Evolutionary conservation across 768 basidiomycete species (phyloP), one percentile per base, ranked within the genome.

Genomic region (Kwoniella dendrophila): DNA sequence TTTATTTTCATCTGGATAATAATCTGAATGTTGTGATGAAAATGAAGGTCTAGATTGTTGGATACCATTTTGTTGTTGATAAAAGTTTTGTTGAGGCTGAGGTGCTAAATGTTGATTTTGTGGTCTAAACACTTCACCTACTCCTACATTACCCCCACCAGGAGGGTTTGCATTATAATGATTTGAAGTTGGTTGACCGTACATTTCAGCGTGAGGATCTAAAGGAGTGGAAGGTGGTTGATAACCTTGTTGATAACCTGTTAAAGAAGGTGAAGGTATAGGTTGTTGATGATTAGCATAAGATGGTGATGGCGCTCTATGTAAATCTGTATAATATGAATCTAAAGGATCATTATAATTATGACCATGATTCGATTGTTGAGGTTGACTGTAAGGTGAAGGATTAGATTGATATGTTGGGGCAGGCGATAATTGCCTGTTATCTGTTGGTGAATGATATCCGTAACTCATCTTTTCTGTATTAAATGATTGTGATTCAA

Each of bases 1-100:
- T n/a, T 68, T 74, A 56, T 16, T 40, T 27, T 72, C 73, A 18
- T 74, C 70, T 4, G 63, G 63, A 40, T 59, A 73, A 26, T 48
- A 58, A 45, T 74, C 73, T 29, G 65, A 56, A 30, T 50, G 47
- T 26, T 65, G 62, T 3, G 66, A 68, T 22, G 64, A 63, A 57
- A 66, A 63, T 22, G 67, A 69, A 5, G 70, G 65, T 43, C 63
- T 56, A 30, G 59, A 43, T 29, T 56, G 54, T 43, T 27, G 56
- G 24, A 10, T 40, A 49, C 16, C 30, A 32, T 22, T 29, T 18
- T 51, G 11, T 22, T 51, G 49, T 34, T 51, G 49, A 33, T 51
- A 51, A 30, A 51, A 51, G 33, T 18, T 56, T 30, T 48, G 45
- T 49, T 33, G 47, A 27, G 14, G 41, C 47, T 56, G 55, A 27